Evolutionary conservation across 2,329 filamentous ascomycete species (phyloP), one percentile per base, ranked within the genome.

Genomic region (Colletotrichum sp.): DNA sequence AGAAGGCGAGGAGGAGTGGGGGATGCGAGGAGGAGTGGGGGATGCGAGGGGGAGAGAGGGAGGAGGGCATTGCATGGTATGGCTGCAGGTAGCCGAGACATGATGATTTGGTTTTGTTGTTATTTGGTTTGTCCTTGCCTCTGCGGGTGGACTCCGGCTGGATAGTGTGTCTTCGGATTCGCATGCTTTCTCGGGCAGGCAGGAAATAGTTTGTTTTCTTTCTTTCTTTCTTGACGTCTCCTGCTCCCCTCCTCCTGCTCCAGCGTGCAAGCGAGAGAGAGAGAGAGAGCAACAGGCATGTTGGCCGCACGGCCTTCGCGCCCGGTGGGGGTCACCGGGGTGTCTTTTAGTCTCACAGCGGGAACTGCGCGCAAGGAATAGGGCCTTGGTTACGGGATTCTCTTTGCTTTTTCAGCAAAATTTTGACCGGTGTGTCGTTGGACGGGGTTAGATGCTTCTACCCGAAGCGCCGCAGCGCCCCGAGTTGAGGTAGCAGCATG

Each of bases 31-130:
- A 25, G 27, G 39, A n/a, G 29, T n/a, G n/a, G 29, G 39, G 27
- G n/a, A 65, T 22, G 30, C 30, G n/a, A 44, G 55, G 39, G 32
- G 27, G 39, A n/a, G 29, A 44, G 36, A 15, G 29, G 12, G 8
- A 25, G 32, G 49, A 36, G 32, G 61, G 27, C 5, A 36, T 16
- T 34, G 34, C 63, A 68, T 73, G 49, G 57, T 49, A 72, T 73
- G 49, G 57, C 59, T 76, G 74, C 70, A 64, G 65, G 74, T 76
- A 76, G 74, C 74, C 71, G 74, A 74, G 74, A 76, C 70, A 76
- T 52, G 32, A 44, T 65, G 61, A 74, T 64, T 62, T 65, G 63
- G 59, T 32, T 55, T 32, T 67, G 29, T 64, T 30, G 57, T 39
- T 25, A 16, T 52, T 61, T 22, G 44, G n/a, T 22, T 52, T 52